phyloP scores from a whole-genome alignment of 129 eudicot genomes.

The Solidago caesia region DNA sequence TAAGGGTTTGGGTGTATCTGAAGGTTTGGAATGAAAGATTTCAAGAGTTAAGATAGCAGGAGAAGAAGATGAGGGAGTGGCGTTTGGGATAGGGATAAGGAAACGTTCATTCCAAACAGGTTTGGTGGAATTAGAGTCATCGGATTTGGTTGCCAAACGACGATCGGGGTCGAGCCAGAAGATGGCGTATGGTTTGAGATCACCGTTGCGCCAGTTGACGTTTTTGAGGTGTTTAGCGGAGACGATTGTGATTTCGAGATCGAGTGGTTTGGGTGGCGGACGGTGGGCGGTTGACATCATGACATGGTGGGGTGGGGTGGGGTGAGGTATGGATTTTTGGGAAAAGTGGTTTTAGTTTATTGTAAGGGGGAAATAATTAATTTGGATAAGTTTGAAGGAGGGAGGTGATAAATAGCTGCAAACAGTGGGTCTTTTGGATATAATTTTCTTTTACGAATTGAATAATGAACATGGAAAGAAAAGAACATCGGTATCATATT shows the following conservation, averaged over 20 bases:
- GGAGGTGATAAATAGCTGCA: neutral
- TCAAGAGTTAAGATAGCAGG: neutral
- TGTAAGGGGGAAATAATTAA: neutral
- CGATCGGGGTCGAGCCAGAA: slow-evolving; percentile 12
- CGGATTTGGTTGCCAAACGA: neutral
- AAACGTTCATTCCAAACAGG: slow-evolving; percentile 6
- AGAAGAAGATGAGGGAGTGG: neutral
- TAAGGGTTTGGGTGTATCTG: neutral
- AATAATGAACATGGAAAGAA: too few species aligned
- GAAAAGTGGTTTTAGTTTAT: neutral
- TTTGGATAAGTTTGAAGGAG: neutral
- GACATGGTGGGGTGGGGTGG: neutral
- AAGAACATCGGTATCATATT: too few species aligned
- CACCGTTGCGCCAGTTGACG: slow-evolving; percentile 18
- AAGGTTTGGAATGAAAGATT: neutral
- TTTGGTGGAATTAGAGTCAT: slow-evolving; percentile 6
- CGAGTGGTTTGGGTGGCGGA: neutral
- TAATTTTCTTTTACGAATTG: neutral
- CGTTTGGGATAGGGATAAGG: neutral
- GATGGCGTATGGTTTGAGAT: slow-evolving; percentile 10
- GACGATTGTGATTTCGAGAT: slow-evolving; percentile 15
- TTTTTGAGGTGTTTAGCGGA: slow-evolving; percentile 21
- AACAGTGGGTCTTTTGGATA: neutral
- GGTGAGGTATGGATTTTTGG: neutral
- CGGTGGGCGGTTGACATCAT: slow-evolving; percentile 17